phyloP scores from a whole-genome alignment of 139 green algal species.

The Dunaliella primolecta region DNA sequence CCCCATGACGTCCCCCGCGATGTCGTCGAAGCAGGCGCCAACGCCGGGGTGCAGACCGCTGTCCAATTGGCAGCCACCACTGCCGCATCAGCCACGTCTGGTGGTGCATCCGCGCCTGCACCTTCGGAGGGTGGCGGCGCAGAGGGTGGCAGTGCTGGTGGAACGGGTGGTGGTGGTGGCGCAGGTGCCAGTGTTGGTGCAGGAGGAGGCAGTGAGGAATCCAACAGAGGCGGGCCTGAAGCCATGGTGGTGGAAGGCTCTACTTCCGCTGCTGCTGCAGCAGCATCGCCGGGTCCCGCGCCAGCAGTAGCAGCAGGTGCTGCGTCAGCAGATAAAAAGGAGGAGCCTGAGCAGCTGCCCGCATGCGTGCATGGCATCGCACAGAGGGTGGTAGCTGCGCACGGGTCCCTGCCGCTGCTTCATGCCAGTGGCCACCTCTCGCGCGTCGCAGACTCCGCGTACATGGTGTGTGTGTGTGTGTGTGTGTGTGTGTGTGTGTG shows the following conservation, averaged over 20 bases:
- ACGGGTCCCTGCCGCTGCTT: not conserved
- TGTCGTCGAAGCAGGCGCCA: not conserved
- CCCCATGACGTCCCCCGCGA: not conserved
- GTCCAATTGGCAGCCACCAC: not conserved
- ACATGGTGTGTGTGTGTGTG: constrained; percentile 48
- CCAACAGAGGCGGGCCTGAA: no score
- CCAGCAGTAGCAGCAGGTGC: no score
- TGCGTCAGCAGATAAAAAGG: not conserved
- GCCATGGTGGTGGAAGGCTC: not conserved
- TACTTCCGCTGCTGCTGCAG: not conserved
- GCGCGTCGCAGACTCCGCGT: constrained; percentile 63
- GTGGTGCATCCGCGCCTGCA: not conserved
- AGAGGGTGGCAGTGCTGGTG: not conserved
- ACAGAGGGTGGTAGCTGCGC: not conserved
- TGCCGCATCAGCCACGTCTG: not conserved
- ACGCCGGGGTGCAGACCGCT: not conserved
- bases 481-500: no score
- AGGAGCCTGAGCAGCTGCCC: not conserved
- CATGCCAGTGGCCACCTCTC: constrained; percentile 20
- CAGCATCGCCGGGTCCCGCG: no score
- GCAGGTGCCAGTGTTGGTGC: not conserved
- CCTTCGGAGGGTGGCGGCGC: not conserved
- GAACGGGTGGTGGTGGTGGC: not conserved
- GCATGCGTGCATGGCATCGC: not conserved
- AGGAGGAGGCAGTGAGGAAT: constrained; percentile 5